Base-by-base conservation (phyloP, 495 filamentous ascomycete species). In the Aspergillus kassunensis region DNA sequence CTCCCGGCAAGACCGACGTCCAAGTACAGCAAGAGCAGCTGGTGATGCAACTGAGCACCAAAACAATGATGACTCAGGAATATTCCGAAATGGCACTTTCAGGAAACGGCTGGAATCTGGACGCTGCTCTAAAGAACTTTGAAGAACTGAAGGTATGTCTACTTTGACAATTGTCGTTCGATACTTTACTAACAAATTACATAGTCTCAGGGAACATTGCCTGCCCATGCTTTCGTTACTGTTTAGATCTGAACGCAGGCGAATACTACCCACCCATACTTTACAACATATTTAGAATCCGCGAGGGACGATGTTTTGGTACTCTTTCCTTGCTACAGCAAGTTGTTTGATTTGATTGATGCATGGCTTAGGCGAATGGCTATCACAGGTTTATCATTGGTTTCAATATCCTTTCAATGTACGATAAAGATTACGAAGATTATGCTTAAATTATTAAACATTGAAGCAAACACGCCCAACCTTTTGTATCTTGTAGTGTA, bases 21-120 rank as follows among this genome's bases (percentile, higher is more conserved):
- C 76, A 77, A 55, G 66, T 72, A 35, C 76, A 78, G 43, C 77
- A 82, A 49, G 84, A 87, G 64, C 72, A 80, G 47, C 71, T 90
- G 64, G 70, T 88, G 6, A 61, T 76, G 40, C 81, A 88, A 60
- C 69, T 93, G 54, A 84, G 80, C 54, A 77, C 74, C 39, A 77
- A 76, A 40, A 90, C 89, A 2, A 77, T 80, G 29, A 85, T 93
- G 86, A 91, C 79, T 1, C 60, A 83, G 8, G 73, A 85, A 48
- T 92, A 82, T 58, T 84, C 89, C 2, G 76, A 83, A 55, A 71
- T 88, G 65, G 91, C 88, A 56, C 72, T 93, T 5, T 74, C 77
- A 0, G 79, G 86, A 52, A 84, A 81, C 54, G 79, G 78, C 39
- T 93, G 89, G 88, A 80, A 90, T 62, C 77, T 86, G 31, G 80